phyloP scores from a whole-genome alignment of 306 rosid species.

The Glycine latifolia region DNA sequence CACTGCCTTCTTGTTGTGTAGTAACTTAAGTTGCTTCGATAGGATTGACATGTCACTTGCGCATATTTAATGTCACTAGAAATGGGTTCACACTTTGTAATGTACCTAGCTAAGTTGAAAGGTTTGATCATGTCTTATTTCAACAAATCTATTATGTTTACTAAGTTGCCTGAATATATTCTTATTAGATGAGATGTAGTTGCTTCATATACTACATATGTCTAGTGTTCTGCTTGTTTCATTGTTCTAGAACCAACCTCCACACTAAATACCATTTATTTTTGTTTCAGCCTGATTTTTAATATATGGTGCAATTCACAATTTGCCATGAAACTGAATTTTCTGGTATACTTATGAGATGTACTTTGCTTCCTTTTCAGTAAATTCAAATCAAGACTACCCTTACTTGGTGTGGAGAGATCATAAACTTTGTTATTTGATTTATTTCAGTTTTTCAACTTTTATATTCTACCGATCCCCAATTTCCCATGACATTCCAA shows the following conservation, averaged over 20 bases:
- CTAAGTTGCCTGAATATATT: conserved; percentile 22
- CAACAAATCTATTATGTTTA: background rate
- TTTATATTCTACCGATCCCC: conserved; percentile 16
- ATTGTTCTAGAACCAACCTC: background rate
- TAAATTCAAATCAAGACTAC: conserved; percentile 73
- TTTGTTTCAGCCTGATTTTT: conserved; percentile 19
- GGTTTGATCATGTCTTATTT: conserved; percentile 57
- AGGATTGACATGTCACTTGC: conserved; percentile 71
- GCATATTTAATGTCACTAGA: conserved; percentile 86
- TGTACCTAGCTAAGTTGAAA: conserved; percentile 93
- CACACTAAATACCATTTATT: background rate
- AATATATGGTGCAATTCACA: conserved; percentile 14
- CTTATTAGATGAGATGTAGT: conserved; percentile 6
- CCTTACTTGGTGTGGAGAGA: conserved; percentile 78
- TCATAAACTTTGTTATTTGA: conserved; percentile 24
- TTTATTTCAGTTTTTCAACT: conserved; percentile 37
- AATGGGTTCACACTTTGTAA: conserved; percentile 84
- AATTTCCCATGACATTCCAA: conserved; percentile 15
- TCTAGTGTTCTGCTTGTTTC: conserved; percentile 3
- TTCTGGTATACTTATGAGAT: conserved; percentile 38
- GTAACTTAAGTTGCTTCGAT: conserved; percentile 54
- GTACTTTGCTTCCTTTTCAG: conserved; percentile 55
- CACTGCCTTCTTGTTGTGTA: background rate
- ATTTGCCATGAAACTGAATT: conserved; percentile 12
- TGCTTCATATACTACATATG: background rate